phyloP scores from a whole-genome alignment of 306 rosid genomes.

The Begonia peltatifolia region DNA sequence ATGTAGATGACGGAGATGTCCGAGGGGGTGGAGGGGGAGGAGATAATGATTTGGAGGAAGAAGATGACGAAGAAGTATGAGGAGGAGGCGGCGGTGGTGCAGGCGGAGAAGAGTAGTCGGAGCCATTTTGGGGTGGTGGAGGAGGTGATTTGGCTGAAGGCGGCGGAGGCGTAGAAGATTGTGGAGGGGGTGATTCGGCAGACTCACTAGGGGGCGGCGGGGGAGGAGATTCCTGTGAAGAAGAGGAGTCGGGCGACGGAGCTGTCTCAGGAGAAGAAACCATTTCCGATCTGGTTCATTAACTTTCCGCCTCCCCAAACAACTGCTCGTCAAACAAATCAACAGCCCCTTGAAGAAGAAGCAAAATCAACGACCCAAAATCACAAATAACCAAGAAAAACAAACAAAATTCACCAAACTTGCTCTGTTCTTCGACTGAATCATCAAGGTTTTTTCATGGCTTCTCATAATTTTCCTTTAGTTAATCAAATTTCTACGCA shows the following conservation, averaged over 20 bases:
- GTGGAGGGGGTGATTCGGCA: slow-evolving; percentile 9
- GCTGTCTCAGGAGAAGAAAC: neutral
- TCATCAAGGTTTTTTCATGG: no score
- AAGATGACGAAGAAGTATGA: slow-evolving; percentile 9
- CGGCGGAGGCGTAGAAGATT: slow-evolving; percentile 7
- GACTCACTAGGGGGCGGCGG: slow-evolving; percentile 6
- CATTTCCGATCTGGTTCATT: no score
- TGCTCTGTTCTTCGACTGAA: no score
- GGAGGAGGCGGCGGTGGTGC: neutral
- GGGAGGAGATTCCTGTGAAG: neutral
- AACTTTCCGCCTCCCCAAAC: no score
- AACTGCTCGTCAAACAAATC: no score
- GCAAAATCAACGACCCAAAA: no score
- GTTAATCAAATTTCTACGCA: no score
- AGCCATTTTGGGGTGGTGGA: neutral
- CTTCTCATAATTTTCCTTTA: no score
- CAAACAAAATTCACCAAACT: no score
- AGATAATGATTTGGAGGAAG: slow-evolving; percentile 5
- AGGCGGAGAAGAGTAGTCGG: slow-evolving; percentile 1
- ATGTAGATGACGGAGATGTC: neutral
- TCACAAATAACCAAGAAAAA: no score
- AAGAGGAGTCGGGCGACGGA: slow-evolving; percentile 4
- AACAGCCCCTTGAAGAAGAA: no score
- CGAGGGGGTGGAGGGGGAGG: slow-evolving; percentile 15
- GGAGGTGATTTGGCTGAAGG: neutral